phyloP scores from a whole-genome alignment of 75 land plant species.

The Cunninghamia lanceolata region DNA sequence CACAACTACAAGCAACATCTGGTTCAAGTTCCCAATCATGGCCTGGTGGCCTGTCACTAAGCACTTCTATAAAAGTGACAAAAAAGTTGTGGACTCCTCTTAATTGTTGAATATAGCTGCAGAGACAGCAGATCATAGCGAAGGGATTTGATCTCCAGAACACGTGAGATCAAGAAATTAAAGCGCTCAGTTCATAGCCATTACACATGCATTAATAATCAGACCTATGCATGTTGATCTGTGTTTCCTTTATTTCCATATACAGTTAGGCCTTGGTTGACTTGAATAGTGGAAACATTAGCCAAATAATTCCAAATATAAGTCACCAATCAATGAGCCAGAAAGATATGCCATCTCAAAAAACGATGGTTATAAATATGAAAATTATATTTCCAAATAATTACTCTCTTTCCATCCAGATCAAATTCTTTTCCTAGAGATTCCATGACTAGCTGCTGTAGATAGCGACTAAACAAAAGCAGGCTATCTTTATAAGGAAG shows the following conservation, averaged over 20 bases:
- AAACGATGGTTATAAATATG: not conserved
- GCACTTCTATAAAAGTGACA: slow-evolving; percentile 93
- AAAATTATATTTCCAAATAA: not conserved
- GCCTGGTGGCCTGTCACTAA: slow-evolving; percentile 96
- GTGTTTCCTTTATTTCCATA: slow-evolving; percentile 99
- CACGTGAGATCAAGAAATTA: not conserved
- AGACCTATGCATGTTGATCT: slow-evolving; percentile 93
- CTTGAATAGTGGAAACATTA: slow-evolving; percentile 39
- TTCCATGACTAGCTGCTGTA: slow-evolving; percentile 98
- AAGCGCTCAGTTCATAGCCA: not conserved
- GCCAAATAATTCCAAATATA: not conserved
- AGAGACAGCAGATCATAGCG: slow-evolving; percentile 8
- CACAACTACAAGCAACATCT: slow-evolving; percentile 96
- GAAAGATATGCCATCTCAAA: slow-evolving; percentile 1
- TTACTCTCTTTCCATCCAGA: slow-evolving; percentile 89
- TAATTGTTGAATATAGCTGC: slow-evolving; percentile 92
- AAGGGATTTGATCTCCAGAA: not conserved
- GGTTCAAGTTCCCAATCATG: slow-evolving; percentile 99
- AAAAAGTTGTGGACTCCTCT: slow-evolving; percentile 96
- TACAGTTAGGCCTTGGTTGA: slow-evolving; percentile 90
- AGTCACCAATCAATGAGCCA: not conserved
- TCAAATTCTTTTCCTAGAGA: slow-evolving; percentile 96
- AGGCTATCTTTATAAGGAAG: slow-evolving; percentile 97
- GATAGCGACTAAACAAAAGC: slow-evolving; percentile 84
- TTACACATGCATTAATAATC: not conserved